Evolutionary conservation across 169 alveolate species (phyloP).

Genomic region (Babesia gibsoni): DNA sequence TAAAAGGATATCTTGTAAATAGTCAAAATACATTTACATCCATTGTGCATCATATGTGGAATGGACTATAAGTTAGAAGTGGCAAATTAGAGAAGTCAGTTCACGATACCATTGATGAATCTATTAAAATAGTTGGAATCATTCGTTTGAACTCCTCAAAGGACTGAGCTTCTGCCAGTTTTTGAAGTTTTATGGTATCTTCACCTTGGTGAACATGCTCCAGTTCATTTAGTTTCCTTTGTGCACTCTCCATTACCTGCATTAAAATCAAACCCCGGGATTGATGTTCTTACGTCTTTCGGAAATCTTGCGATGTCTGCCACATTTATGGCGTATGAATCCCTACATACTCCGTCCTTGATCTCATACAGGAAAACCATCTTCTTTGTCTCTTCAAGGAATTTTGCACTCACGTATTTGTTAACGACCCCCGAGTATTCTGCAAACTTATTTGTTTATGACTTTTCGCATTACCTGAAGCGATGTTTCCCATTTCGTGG

Average conservation of each 20-base stretch:
- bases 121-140: constrained; percentile 4
- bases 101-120: background rate
- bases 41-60: background rate
- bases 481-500: constrained; percentile 93
- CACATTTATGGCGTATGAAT: constrained; percentile 92
- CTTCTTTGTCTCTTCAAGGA: constrained; percentile 54
- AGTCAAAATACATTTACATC: background rate
- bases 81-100: background rate
- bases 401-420: constrained; percentile 78
- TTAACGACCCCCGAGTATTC: constrained; percentile 85
- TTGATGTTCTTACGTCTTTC: constrained; percentile 47
- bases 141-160: constrained; percentile 44
- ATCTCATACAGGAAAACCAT: constrained; percentile 86
- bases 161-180: constrained; percentile 5
- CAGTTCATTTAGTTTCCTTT: constrained; percentile 34
- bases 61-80: background rate
- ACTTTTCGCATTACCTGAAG: constrained; percentile 68
- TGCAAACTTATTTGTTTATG: constrained; percentile 21
- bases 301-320: constrained; percentile 93
- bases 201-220: constrained; percentile 21
- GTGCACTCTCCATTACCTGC: constrained; percentile 58
- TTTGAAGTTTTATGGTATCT: background rate
- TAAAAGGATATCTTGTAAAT: no score
- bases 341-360: constrained; percentile 86
- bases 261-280: no score